phyloP scores from a whole-genome alignment of 768 basidiomycete genomes.

The Tricholoma sp. region DNA sequence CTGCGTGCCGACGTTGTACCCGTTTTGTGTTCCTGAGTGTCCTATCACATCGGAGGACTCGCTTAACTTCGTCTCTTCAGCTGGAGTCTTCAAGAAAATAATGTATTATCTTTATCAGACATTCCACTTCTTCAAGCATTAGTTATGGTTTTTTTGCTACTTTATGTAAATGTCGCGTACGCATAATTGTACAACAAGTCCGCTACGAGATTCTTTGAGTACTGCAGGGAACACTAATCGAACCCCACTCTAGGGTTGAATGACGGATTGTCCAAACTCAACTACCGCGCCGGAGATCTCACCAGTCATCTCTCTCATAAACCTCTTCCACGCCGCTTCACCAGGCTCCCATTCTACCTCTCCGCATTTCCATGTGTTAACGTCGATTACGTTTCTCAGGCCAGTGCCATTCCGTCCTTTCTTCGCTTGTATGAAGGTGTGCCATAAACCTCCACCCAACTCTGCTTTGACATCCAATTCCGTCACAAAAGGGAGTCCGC shows the following conservation, averaged over 20 bases:
- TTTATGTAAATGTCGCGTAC: background rate
- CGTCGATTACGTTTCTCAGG: constrained; percentile 13
- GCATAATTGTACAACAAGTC: background rate
- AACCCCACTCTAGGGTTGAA: constrained; percentile 9
- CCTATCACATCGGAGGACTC: background rate
- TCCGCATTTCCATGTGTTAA: constrained; percentile 18
- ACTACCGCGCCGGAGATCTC: constrained; percentile 14
- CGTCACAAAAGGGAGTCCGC: constrained; percentile 10
- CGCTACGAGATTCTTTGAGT: background rate
- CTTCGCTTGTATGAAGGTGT: constrained; percentile 16
- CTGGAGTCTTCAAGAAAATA: background rate
- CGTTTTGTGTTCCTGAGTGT: background rate
- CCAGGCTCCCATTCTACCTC: constrained; percentile 15
- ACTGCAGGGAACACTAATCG: background rate
- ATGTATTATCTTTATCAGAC: no score
- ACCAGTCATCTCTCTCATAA: constrained; percentile 15
- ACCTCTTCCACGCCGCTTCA: constrained; percentile 18
- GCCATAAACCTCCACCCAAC: constrained; percentile 15
- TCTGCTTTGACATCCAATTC: constrained; percentile 18
- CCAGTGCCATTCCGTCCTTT: constrained; percentile 13
- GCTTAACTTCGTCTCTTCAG: background rate
- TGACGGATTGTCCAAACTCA: constrained; percentile 14
- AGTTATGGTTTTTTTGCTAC: no score
- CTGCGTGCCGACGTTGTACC: background rate
- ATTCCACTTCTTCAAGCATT: no score